A percentile compares a stretch with the other conserved stretches of the same genome.
Evolutionary conservation across 106 monocot species (phyloP).

Genomic region (Apostasia ramifera): DNA sequence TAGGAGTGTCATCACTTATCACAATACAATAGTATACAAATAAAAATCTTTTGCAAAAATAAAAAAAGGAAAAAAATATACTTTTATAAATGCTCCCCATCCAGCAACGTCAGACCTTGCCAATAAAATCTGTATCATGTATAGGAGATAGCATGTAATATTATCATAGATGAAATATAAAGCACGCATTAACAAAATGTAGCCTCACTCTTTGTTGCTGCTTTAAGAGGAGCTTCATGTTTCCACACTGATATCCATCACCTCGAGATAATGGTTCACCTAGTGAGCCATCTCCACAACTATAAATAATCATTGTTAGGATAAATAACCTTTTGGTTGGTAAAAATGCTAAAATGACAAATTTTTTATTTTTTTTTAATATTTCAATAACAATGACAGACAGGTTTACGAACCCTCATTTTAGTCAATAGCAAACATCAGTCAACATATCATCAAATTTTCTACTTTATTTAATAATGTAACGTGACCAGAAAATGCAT

Average conservation of each 20-base stretch:
- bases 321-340: no score
- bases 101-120: slow-evolving; percentile 93
- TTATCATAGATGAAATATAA: not conserved
- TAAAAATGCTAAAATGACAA: no score
- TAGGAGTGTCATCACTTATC: not conserved
- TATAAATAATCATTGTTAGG: slow-evolving; percentile 17
- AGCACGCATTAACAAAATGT: not conserved
- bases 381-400: no score
- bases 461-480: no score
- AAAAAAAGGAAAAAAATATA: slow-evolving; percentile 4
- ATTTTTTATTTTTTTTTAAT: not conserved
- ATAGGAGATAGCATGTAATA: not conserved
- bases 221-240: slow-evolving; percentile 97
- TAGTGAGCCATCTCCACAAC: slow-evolving; percentile 89
- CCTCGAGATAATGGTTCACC: slow-evolving; percentile 64
- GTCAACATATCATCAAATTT: no score
- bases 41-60: not conserved
- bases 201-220: slow-evolving; percentile 73
- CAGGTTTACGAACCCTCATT: no score
- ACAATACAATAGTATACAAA: not conserved
- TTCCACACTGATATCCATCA: slow-evolving; percentile 95
- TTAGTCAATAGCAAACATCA: no score
- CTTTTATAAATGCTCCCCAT: slow-evolving; percentile 99
- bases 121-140: slow-evolving; percentile 57
- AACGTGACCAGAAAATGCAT: no score